A percentile compares a stretch with the other conserved stretches of the same genome.
Evolutionary conservation across 2,329 filamentous ascomycete genomes (phyloP).

Genomic region (Pochonia chlamydosporia): DNA sequence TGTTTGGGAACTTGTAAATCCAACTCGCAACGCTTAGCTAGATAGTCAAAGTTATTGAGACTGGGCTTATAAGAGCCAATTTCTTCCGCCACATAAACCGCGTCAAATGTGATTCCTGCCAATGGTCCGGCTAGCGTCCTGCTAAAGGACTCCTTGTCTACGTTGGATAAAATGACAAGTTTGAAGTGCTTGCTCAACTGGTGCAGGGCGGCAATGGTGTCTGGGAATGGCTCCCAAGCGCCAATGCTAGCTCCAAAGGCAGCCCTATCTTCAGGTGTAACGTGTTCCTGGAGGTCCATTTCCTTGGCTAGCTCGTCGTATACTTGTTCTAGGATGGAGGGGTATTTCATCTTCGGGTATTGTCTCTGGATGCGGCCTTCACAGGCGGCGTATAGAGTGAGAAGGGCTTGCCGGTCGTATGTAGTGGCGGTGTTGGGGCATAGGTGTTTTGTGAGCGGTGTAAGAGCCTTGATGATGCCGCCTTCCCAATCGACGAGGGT

Average conservation of each 20-base stretch:
- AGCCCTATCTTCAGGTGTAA: conserved; percentile 21
- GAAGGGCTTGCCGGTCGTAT: conserved; percentile 31
- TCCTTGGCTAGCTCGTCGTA: conserved; percentile 31
- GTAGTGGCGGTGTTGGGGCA: too few species aligned
- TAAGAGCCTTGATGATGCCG: conserved; percentile 53
- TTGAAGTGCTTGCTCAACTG: conserved; percentile 47
- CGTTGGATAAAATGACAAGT: conserved; percentile 56
- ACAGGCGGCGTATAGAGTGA: conserved; percentile 42
- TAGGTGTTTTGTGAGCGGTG: conserved; percentile 26
- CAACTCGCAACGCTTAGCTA: conserved; percentile 46
- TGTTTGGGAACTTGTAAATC: conserved; percentile 47
- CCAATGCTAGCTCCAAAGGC: conserved; percentile 39
- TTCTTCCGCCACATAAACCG: conserved; percentile 63
- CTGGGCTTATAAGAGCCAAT: conserved; percentile 69
- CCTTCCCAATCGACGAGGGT: conserved; percentile 74
- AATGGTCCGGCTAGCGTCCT: conserved; percentile 30
- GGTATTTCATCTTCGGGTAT: conserved; percentile 36
- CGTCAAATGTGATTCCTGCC: conserved; percentile 48
- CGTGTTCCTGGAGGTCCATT: conserved; percentile 17
- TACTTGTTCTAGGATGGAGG: conserved; percentile 33
- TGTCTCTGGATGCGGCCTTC: conserved; percentile 50
- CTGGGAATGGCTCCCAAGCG: conserved; percentile 50
- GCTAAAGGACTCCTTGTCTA: conserved; percentile 35
- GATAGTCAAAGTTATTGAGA: conserved; percentile 57
- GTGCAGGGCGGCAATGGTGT: conserved; percentile 48